Evolutionary conservation across 768 basidiomycete genomes (phyloP).

Genomic region (Mycena kentingensis): DNA sequence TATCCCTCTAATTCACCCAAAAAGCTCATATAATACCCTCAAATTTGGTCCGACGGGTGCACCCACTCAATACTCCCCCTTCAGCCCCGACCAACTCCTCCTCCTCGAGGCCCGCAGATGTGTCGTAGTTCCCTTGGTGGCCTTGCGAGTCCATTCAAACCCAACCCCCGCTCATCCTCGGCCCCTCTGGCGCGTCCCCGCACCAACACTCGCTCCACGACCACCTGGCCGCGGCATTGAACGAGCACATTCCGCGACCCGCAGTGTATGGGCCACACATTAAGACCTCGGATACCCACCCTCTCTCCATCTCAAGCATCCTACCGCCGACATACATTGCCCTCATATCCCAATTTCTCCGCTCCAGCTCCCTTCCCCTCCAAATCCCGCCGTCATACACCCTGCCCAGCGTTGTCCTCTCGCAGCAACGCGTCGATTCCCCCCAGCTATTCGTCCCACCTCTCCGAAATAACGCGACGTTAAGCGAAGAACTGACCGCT

Average conservation of each 20-base stretch:
- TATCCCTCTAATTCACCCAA: too few species aligned
- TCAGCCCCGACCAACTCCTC: conserved; percentile 63
- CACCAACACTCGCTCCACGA: conserved; percentile 29
- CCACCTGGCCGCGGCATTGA: conserved; percentile 57
- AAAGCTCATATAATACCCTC: conserved; percentile 66
- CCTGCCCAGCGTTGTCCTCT: conserved; percentile 41
- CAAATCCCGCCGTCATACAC: conserved; percentile 46
- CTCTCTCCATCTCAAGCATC: conserved; percentile 73
- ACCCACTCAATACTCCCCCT: conserved; percentile 59
- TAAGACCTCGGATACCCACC: conserved; percentile 80
- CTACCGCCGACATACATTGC: conserved; percentile 61
- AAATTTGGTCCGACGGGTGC: conserved; percentile 68
- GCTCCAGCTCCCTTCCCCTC: too few species aligned
- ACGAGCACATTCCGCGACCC: conserved; percentile 34
- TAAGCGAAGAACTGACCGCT: conserved; percentile 39
- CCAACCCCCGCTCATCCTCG: conserved; percentile 29
- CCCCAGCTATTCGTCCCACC: conserved; percentile 19
- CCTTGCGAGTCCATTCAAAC: conserved; percentile 31
- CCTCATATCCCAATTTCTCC: conserved; percentile 50
- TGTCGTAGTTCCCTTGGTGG: conserved; percentile 51
- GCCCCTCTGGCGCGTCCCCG: conserved; percentile 28
- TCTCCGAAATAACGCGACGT: conserved; percentile 28
- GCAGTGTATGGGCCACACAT: conserved; percentile 27
- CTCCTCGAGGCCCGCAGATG: conserved; percentile 56
- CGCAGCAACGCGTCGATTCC: conserved; percentile 15